Conservation (phyloP, 2,329 filamentous ascomycete species). For the Botryotinia convoluta region DNA sequence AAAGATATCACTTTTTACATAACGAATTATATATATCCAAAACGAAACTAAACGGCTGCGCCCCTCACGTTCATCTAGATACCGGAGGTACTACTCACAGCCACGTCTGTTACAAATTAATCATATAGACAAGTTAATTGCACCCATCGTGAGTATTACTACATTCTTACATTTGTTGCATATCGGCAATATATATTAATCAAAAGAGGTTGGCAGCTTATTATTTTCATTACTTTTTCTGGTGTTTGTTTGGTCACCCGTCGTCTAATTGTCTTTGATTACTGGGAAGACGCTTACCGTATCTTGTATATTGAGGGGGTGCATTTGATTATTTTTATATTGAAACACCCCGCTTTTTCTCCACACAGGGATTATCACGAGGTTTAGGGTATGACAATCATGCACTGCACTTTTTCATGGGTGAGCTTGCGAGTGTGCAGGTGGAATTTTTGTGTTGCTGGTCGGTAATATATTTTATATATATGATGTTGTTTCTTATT, state of each 20-base stretch:
- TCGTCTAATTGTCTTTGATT: neutral
- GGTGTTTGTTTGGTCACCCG: neutral
- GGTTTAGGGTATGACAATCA: neutral
- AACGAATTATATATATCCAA: neutral
- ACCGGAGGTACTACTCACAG: neutral
- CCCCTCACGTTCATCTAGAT: neutral
- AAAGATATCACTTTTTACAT: neutral
- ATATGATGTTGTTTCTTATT: neutral
- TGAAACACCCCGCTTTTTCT: conserved; percentile 6
- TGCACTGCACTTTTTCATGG: neutral
- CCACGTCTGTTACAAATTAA: neutral
- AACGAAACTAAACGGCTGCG: neutral
- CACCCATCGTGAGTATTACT: neutral
- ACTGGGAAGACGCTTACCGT: neutral
- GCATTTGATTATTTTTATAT: conserved; percentile 11
- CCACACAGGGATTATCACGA: conserved; percentile 11
- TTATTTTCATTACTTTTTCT: neutral
- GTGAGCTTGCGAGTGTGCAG: neutral
- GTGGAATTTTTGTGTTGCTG: neutral
- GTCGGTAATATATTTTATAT: neutral
- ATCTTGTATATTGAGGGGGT: conserved; percentile 7
- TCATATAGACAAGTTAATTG: neutral
- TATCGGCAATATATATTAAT: conserved; percentile 5
- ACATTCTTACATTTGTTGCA: conserved; percentile 5
- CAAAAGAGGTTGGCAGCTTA: conserved; percentile 10